Evolutionary conservation across 148 eudicot genomes (phyloP).

Genomic region (Persicaria tinctoria): DNA sequence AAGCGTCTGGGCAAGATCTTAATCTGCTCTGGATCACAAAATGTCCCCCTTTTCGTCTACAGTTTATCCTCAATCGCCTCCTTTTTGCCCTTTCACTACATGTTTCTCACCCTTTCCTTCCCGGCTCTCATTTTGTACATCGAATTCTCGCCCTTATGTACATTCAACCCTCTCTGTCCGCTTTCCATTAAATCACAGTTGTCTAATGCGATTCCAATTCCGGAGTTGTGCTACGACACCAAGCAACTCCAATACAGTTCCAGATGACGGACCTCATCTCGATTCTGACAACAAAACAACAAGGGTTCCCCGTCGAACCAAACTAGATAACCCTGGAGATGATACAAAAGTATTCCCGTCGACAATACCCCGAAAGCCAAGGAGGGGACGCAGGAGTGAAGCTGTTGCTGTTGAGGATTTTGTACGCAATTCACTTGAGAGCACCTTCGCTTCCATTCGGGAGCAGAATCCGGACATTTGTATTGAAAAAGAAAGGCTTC

Average conservation of each 20-base stretch:
- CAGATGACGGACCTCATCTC: constrained; percentile 21
- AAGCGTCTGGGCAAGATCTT: background rate
- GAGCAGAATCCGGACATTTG: constrained; percentile 55
- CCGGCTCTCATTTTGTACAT: background rate
- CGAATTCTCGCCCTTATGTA: background rate
- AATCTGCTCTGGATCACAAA: background rate
- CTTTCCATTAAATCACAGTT: background rate
- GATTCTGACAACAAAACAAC: constrained; percentile 24
- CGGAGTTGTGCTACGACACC: constrained; percentile 27
- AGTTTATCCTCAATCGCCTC: background rate
- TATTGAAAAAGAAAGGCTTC: constrained; percentile 31
- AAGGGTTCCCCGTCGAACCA: constrained; percentile 23
- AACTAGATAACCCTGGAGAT: constrained; percentile 26
- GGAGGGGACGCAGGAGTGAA: constrained; percentile 86
- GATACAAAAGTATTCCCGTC: constrained; percentile 21
- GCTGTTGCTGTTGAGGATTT: constrained; percentile 85
- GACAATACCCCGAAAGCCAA: constrained; percentile 57
- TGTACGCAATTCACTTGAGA: constrained; percentile 48
- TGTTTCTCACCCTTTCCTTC: background rate
- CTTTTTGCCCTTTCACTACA: background rate
- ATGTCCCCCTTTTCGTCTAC: constrained; percentile 1
- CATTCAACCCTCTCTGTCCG: background rate
- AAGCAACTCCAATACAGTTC: constrained; percentile 20
- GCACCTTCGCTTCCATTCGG: constrained; percentile 57
- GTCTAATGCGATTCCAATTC: constrained; percentile 8